These are phyloP conservation scores for Gossypium aridum DNA, from an alignment of 441 rosid species.

Conservation along the genomic window DNA sequence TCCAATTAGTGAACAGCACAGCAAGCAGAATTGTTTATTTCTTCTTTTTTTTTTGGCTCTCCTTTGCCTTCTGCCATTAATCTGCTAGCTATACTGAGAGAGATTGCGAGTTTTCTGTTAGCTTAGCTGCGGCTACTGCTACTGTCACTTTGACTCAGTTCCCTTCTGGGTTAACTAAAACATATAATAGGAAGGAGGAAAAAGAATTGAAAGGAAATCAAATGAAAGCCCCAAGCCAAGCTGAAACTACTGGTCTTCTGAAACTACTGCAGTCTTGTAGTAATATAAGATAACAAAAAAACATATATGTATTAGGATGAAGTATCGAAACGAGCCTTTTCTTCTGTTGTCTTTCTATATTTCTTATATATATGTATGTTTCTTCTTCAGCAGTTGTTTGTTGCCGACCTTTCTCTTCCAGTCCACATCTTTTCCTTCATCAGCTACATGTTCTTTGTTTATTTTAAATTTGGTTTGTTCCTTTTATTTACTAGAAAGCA, in stretches of 20 bases:
- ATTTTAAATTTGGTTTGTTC: not conserved
- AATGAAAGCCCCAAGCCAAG: not conserved
- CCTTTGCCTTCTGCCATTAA: not conserved
- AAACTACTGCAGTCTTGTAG: not conserved
- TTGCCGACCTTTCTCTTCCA: conserved; percentile 7
- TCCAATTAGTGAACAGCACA: conserved; percentile 8
- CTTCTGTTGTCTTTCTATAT: not conserved
- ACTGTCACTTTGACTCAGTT: conserved; percentile 37
- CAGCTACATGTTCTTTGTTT: not conserved
- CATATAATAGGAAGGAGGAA: not conserved
- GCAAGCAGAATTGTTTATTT: not conserved
- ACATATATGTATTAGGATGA: not conserved
- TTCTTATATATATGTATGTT: not conserved
- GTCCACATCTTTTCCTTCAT: not conserved
- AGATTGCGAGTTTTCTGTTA: not conserved
- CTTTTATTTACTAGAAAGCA: conserved; percentile 20
- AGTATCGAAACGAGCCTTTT: not conserved
- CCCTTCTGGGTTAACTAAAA: not conserved
- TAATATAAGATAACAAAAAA: not conserved
- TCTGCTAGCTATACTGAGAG: not conserved
- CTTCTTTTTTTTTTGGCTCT: not conserved
- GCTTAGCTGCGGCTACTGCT: conserved; percentile 16
- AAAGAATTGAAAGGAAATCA: not conserved
- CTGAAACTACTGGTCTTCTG: not conserved
- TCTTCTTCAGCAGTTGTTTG: not conserved